A percentile compares a stretch with the other conserved stretches of the same genome.
Conservation (phyloP, 2,329 filamentous ascomycete genomes). For the Penicillium crustosum region DNA sequence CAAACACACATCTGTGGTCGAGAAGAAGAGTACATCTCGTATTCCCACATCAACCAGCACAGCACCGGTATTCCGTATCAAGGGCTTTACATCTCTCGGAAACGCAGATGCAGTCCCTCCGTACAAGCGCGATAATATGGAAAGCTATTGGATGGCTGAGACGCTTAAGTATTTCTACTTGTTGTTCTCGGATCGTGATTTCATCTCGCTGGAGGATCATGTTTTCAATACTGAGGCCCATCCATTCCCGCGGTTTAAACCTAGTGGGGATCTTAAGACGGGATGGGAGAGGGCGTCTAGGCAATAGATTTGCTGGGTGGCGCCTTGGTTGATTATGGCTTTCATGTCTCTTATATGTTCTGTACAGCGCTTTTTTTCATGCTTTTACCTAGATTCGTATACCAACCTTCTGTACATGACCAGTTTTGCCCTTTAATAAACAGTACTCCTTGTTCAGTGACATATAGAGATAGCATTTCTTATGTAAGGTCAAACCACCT, state of each 20-base stretch:
- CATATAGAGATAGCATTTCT: background rate
- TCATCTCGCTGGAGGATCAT: constrained; percentile 80
- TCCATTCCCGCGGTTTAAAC: constrained; percentile 80
- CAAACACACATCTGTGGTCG: constrained; percentile 75
- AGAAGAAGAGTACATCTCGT: constrained; percentile 50
- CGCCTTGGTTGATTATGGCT: background rate
- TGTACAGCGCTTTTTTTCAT: constrained; percentile 1
- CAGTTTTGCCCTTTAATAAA: background rate
- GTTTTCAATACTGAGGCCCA: constrained; percentile 98
- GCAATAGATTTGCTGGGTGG: background rate
- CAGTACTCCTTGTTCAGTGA: background rate
- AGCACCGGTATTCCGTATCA: constrained; percentile 28
- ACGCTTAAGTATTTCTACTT: constrained; percentile 98
- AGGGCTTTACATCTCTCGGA: constrained; percentile 76
- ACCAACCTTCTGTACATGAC: background rate
- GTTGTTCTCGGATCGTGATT: constrained; percentile 78
- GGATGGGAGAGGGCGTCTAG: constrained; percentile 39
- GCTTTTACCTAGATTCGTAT: background rate
- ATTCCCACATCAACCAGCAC: constrained; percentile 8
- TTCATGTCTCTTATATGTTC: constrained; percentile 2
- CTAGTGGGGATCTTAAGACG: constrained; percentile 52
- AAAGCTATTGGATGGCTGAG: constrained; percentile 98
- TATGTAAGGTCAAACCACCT: no score
- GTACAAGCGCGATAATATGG: constrained; percentile 81
- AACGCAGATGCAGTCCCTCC: constrained; percentile 74